Conservation (phyloP, 495 filamentous ascomycete genomes). For the Rusavskia elegans region DNA sequence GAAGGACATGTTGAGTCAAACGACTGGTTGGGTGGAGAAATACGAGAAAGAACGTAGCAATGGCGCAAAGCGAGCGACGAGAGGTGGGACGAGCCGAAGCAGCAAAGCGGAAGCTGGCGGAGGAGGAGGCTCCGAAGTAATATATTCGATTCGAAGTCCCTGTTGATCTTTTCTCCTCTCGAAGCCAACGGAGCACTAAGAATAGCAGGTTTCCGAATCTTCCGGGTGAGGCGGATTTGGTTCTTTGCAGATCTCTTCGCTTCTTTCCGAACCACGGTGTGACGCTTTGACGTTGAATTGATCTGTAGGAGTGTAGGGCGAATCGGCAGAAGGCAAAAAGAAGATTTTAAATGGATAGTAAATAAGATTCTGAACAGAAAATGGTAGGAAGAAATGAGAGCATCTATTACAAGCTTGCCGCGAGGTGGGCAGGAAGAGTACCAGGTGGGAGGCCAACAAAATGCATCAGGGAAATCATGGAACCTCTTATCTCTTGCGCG, state of each 20-base stretch:
- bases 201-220: neutral
- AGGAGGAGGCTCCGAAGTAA: neutral
- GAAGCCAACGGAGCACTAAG: neutral
- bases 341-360: too few species aligned
- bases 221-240: neutral
- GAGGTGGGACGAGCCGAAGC: neutral
- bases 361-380: too few species aligned
- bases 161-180: neutral
- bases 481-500: neutral
- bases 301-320: neutral
- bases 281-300: neutral
- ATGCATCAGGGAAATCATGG: neutral
- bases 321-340: neutral
- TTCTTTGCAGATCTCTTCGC: neutral
- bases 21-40: neutral
- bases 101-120: neutral
- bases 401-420: neutral
- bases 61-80: neutral
- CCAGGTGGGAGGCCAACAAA: neutral
- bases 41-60: neutral
- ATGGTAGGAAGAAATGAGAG: too few species aligned
- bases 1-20: neutral
- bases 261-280: neutral
- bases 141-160: neutral
- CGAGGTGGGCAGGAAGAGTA: neutral